phyloP scores from a whole-genome alignment of 345 rosid species.

The Theobroma cacao region DNA sequence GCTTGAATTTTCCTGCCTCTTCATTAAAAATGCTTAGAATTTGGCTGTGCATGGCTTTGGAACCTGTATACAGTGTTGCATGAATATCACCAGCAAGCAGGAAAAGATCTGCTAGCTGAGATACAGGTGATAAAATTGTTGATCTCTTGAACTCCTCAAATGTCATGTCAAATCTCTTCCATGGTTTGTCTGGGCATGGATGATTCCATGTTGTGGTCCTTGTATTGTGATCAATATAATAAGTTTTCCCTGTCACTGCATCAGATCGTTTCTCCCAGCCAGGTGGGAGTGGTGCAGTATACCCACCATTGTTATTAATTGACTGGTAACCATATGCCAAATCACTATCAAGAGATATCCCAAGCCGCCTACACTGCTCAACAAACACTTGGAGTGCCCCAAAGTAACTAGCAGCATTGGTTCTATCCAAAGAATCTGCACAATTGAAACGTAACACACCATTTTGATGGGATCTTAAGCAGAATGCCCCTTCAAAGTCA shows the following conservation, averaged over 20 bases:
- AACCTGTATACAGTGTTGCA: constrained; percentile 98
- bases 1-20: constrained; percentile 85
- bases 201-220: constrained; percentile 92
- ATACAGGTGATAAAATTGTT: constrained; percentile 80
- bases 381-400: constrained; percentile 94
- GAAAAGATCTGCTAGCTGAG: constrained; percentile 92
- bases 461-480: constrained; percentile 93
- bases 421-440: constrained; percentile 96
- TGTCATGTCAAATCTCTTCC: constrained; percentile 96
- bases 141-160: constrained; percentile 89
- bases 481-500: constrained; percentile 83
- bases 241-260: constrained; percentile 87
- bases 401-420: constrained; percentile 97
- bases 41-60: constrained; percentile 99
- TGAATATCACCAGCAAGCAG: constrained; percentile 95
- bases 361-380: constrained; percentile 87
- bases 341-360: constrained; percentile 88
- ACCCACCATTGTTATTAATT: constrained; percentile 53
- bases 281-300: constrained; percentile 87
- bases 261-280: constrained; percentile 98
- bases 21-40: constrained; percentile 92
- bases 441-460: constrained; percentile 96
- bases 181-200: constrained; percentile 97
- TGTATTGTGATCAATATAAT: constrained; percentile 91
- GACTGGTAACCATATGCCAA: constrained; percentile 60